phyloP scores from a whole-genome alignment of 1,139 yeast genomes.

The Arxiozyma slooffiae region DNA sequence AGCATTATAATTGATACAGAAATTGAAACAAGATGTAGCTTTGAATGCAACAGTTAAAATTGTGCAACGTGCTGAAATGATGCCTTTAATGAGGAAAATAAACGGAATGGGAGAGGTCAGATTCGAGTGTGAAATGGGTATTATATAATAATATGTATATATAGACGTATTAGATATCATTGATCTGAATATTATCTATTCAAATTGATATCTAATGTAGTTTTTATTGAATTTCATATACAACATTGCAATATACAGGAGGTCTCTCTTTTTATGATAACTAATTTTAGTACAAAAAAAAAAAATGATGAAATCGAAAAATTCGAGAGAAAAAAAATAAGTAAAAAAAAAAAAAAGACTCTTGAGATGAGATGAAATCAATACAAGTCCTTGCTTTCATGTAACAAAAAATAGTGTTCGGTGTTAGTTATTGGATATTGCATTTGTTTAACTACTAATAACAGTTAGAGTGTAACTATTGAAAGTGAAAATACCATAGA shows the following conservation, averaged over 20 bases:
- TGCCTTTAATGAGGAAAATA: constrained; percentile 56
- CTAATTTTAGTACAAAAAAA: not conserved
- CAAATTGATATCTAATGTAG: too few species aligned
- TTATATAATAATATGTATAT: constrained; percentile 2
- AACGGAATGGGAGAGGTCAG: constrained; percentile 54
- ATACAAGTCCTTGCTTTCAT: not conserved
- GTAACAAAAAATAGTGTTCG: too few species aligned
- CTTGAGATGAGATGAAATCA: constrained; percentile 4
- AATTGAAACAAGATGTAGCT: constrained; percentile 69
- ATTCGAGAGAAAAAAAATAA: not conserved
- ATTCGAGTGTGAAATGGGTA: constrained; percentile 32
- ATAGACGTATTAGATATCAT: not conserved
- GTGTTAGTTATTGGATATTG: not conserved
- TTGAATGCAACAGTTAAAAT: constrained; percentile 75
- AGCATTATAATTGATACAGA: constrained; percentile 60
- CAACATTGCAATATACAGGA: not conserved
- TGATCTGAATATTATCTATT: too few species aligned
- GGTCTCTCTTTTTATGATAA: not conserved
- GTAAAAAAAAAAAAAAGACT: not conserved
- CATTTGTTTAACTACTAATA: too few species aligned
- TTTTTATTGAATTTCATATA: not conserved
- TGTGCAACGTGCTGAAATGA: constrained; percentile 66
- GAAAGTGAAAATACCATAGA: too few species aligned
- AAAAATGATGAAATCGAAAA: not conserved
- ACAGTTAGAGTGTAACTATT: too few species aligned